These are phyloP conservation scores for Gossypium armourianum DNA, from an alignment of 441 rosid species.

Conservation along the genomic window DNA sequence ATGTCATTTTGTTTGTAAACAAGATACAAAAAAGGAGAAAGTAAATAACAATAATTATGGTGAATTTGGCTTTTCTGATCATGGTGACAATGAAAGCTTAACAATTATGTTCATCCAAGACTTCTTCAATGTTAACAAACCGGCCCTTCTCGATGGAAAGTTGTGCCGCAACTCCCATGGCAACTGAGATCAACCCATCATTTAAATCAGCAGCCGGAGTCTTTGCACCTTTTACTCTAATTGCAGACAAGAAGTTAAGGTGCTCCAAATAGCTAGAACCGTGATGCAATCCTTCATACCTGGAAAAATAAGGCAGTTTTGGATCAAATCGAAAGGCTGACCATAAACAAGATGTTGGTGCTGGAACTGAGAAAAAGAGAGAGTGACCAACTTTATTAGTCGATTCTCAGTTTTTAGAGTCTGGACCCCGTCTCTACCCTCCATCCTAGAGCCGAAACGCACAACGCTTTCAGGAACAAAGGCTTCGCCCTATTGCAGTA, in stretches of 20 bases:
- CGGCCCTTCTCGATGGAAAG: conserved; percentile 64
- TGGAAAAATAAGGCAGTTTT: conserved; percentile 21
- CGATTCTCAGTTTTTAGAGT: conserved; percentile 59
- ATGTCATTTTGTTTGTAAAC: neutral
- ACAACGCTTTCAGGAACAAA: conserved; percentile 74
- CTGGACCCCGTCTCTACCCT: conserved; percentile 56
- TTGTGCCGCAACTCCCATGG: conserved; percentile 94
- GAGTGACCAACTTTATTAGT: conserved; percentile 49
- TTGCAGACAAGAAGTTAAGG: conserved; percentile 54
- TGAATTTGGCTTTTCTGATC: neutral
- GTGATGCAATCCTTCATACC: conserved; percentile 80
- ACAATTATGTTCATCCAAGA: conserved; percentile 26
- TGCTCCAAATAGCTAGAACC: conserved; percentile 93
- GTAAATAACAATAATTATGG: neutral
- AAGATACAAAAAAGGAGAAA: neutral
- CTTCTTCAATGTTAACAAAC: conserved; percentile 55
- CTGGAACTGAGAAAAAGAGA: neutral
- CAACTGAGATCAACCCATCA: conserved; percentile 84
- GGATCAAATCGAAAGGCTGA: neutral
- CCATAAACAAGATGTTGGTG: neutral
- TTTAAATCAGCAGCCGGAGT: conserved; percentile 60
- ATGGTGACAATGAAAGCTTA: conserved; percentile 6
- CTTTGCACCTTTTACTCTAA: conserved; percentile 37
- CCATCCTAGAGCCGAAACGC: conserved; percentile 45
- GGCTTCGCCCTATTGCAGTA: conserved; percentile 65